Conservation (phyloP, 768 basidiomycete species). For the Sarcomyxa edulis region DNA sequence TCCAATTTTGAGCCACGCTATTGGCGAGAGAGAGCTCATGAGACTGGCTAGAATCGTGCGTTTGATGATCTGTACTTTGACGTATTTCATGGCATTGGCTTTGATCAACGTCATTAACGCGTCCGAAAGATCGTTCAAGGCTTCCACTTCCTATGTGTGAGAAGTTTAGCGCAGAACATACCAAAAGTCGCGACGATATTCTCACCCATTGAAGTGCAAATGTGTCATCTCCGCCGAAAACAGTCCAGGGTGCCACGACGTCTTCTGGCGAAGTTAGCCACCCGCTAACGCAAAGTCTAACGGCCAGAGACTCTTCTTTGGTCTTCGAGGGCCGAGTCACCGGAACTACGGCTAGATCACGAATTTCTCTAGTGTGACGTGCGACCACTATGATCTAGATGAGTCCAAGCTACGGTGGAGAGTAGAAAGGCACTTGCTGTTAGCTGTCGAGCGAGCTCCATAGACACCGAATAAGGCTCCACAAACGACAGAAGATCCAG, state of each 20-base stretch:
- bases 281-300: conserved; percentile 50
- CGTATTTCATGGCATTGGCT: conserved; percentile 44
- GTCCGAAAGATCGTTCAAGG: conserved; percentile 41
- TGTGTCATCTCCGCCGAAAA: conserved; percentile 46
- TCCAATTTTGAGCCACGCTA: conserved; percentile 45
- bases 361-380: conserved; percentile 45
- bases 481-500: conserved; percentile 50
- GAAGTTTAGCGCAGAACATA: background rate
- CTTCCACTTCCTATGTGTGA: conserved; percentile 51
- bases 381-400: too few relatives aligned
- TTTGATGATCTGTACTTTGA: conserved; percentile 42
- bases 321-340: conserved; percentile 24
- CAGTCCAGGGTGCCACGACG: conserved; percentile 47
- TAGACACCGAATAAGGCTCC: conserved; percentile 56
- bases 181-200: background rate
- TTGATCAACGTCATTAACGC: conserved; percentile 40
- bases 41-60: conserved; percentile 46
- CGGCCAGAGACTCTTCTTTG: conserved; percentile 38
- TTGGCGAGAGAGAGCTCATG: conserved; percentile 44
- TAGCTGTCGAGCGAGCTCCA: conserved; percentile 42
- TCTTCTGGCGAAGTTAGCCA: conserved; percentile 43
- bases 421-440: too few relatives aligned
- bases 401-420: too few relatives aligned
- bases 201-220: conserved; percentile 55
- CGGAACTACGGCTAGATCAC: conserved; percentile 47